These are phyloP conservation scores for Gamarada debralockiae DNA, from an alignment of 495 filamentous ascomycete species.

Conservation along the genomic window DNA sequence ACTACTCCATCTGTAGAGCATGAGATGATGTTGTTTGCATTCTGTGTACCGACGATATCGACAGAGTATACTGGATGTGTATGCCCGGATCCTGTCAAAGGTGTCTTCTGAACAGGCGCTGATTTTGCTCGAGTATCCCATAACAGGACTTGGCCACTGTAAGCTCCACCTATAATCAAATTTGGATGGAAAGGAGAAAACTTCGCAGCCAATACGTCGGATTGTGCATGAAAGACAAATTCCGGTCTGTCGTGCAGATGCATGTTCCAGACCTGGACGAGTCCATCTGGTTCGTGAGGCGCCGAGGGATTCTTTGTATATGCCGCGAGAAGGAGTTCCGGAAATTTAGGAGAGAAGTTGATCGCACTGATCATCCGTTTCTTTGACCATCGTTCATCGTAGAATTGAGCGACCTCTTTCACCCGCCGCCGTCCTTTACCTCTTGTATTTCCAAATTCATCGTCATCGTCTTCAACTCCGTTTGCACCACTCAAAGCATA, in stretches of 20 bases:
- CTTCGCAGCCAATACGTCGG: slow-evolving; percentile 90
- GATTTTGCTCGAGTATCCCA: slow-evolving; percentile 93
- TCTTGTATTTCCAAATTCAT: slow-evolving; percentile 63
- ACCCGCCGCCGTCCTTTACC: slow-evolving; percentile 77
- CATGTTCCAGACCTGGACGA: slow-evolving; percentile 96
- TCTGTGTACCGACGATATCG: slow-evolving; percentile 94
- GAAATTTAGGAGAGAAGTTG: slow-evolving; percentile 91
- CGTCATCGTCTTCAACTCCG: slow-evolving; percentile 77
- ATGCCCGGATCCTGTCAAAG: slow-evolving; percentile 86
- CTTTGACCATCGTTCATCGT: slow-evolving; percentile 92
- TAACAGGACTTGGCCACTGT: slow-evolving; percentile 94
- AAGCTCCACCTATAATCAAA: slow-evolving; percentile 89
- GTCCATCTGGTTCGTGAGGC: slow-evolving; percentile 90
- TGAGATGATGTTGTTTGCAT: slow-evolving; percentile 96
- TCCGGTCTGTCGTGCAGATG: slow-evolving; percentile 91
- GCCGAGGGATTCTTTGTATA: slow-evolving; percentile 97
- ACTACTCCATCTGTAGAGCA: slow-evolving; percentile 95
- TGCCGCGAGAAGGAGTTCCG: slow-evolving; percentile 85
- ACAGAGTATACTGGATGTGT: slow-evolving; percentile 96
- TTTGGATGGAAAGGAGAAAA: slow-evolving; percentile 98
- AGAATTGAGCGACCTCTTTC: slow-evolving; percentile 87
- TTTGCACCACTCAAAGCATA: slow-evolving; percentile 73
- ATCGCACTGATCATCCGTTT: slow-evolving; percentile 94
- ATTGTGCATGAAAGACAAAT: slow-evolving; percentile 94
- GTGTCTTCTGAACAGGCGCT: slow-evolving; percentile 90